A percentile compares a stretch with the other conserved stretches of the same genome.
phyloP scores from a whole-genome alignment of 169 alveolate genomes.

The Plasmodium ovale region DNA sequence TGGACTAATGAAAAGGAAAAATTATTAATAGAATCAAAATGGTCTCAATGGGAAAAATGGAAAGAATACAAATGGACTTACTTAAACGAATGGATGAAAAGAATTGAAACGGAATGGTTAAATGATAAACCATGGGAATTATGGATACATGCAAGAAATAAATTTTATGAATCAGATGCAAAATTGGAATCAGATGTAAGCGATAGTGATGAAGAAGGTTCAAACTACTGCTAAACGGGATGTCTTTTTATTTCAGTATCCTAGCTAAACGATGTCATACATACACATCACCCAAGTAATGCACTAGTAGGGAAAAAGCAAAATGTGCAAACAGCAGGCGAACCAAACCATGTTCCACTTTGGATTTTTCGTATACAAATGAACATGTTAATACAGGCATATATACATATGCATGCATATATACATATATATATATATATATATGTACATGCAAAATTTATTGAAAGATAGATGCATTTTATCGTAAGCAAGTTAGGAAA shows the following conservation, averaged over 20 bases:
- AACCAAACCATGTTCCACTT: too few species aligned
- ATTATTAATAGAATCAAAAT: neutral
- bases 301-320: too few species aligned
- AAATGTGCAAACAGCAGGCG: too few species aligned
- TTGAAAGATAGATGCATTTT: too few species aligned
- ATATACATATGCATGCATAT: too few species aligned
- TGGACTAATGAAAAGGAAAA: conserved; percentile 27
- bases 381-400: too few species aligned
- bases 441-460: too few species aligned
- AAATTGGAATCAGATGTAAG: neutral
- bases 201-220: neutral
- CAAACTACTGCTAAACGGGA: neutral
- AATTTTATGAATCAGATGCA: neutral
- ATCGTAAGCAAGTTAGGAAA: too few species aligned
- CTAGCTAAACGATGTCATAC: too few species aligned
- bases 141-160: conserved; percentile 9
- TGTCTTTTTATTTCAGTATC: neutral
- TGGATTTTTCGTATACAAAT: too few species aligned
- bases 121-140: conserved; percentile 31
- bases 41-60: conserved; percentile 23
- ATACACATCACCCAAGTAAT: too few species aligned
- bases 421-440: too few species aligned
- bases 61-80: conserved; percentile 34
- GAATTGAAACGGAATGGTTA: conserved; percentile 20
- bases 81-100: conserved; percentile 4